Evolutionary conservation across 768 basidiomycete species (phyloP), one percentile per base, ranked within the genome.

Genomic region (Leucosporidium yakuticum): DNA sequence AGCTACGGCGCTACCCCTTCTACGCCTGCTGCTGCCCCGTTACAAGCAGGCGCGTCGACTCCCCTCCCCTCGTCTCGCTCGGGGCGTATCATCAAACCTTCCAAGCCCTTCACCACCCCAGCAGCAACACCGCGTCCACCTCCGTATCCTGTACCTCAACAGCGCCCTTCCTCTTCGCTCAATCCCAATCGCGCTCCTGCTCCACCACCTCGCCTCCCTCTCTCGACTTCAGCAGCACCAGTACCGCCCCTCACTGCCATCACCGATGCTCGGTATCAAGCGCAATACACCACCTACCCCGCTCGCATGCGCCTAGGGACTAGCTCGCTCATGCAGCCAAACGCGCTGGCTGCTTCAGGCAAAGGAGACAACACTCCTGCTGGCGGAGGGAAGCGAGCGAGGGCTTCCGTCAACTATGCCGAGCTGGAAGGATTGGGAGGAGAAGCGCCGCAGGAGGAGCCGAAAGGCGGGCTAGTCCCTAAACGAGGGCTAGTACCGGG

Each of bases 281-380:
- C 88, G 0, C 80, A 86, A 20, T 83, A 85, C 64, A 88, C 91
- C 0, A 88, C 90, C 3, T 98, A 96, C 77, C 82, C 92, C 0
- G 89, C 93, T 9, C 85, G 95, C n/a, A 81, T 98, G 61, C 86
- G 89, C 31, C 94, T 95, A 0, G 96, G 96, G 21, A 83, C 88
- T 4, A 88, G 91, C 0, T 85, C 92, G 9, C 85, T 99, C 73
- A 84, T 98, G 79, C 96, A 99, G 76, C 96, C 96, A 25, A 85
- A 91, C 74, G 74, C 85, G 17, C 78, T 81, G 47, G 79, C 77
- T 2, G 77, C 77, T 75, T 39, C 76, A 79, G 64, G 54, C 44
- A 19, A 62, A 36, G 51, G 71, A 17, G 14, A 68, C 25, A 65
- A 47, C 60, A 66, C 65, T 64, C 65, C 65, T 25, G 54, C 29